Evolutionary conservation across 2,329 filamentous ascomycete species (phyloP).

Genomic region (Sporothrix inflata): DNA sequence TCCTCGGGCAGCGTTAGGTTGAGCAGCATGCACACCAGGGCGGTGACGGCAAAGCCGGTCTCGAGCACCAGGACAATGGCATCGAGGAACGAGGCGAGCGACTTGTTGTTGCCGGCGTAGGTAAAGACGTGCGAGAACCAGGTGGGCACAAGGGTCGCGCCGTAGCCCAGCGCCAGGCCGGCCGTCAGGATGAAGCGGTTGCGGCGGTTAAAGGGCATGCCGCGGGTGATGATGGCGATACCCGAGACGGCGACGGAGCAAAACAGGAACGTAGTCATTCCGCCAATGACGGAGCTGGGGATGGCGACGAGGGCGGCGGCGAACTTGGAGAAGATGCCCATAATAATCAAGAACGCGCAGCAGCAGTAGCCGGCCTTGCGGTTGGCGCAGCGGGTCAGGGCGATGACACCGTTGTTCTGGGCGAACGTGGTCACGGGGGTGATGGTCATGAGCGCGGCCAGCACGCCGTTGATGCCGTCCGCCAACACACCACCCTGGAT

Average conservation of each 20-base stretch:
- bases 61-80: constrained; percentile 74
- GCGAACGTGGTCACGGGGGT: constrained; percentile 81
- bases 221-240: constrained; percentile 72
- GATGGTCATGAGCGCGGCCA: constrained; percentile 77
- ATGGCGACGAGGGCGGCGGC: constrained; percentile 79
- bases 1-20: constrained; percentile 76
- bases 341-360: constrained; percentile 75
- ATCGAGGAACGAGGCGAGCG: constrained; percentile 73
- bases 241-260: constrained; percentile 75
- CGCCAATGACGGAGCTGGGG: constrained; percentile 66
- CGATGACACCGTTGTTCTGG: constrained; percentile 84
- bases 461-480: constrained; percentile 74
- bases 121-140: constrained; percentile 76
- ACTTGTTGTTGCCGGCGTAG: constrained; percentile 68
- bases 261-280: constrained; percentile 82
- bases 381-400: constrained; percentile 79
- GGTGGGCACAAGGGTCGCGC: constrained; percentile 65
- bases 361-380: constrained; percentile 78
- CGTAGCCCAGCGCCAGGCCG: constrained; percentile 72
- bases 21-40: constrained; percentile 70
- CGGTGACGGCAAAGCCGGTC: constrained; percentile 76
- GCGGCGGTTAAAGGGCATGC: constrained; percentile 73
- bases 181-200: constrained; percentile 83
- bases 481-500: constrained; percentile 80
- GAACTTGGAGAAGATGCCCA: constrained; percentile 84